Base-by-base conservation (phyloP, 2,329 filamentous ascomycete species). In the Diaporthe australafricana region DNA sequence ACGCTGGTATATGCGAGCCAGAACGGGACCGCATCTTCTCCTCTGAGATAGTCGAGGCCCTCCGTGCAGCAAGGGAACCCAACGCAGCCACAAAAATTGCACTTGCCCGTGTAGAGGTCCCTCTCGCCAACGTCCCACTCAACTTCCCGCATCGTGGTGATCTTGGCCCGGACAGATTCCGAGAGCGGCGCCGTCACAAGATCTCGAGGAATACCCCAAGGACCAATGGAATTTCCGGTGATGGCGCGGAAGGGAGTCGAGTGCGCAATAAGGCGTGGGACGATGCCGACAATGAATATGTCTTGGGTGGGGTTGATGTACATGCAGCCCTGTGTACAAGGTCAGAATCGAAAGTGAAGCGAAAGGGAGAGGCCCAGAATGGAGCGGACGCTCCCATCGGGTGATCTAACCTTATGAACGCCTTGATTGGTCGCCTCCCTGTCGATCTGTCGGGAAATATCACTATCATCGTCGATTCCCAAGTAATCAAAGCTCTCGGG, bases 301-400 rank as follows among this genome's bases (percentile, higher is more conserved):
- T 71, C 69, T 20, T 27, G 57, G 9, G 17, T 22, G 7, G 62
- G 62, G 40, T 66, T 45, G 42, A 71, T 52, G 32, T 71, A 71
- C 7, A 71, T 20, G 30, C 42, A 53, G 22, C 69, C 69, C 69
- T 71, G 22, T 20, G n/a, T 7, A 20, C 38, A 30, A 12, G 11
- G 35, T 20, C 3, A 42, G 40, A 20, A 40, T 25, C 5, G 2
- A n/a, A 9, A 50, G 14, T 27, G n/a, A 14, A 70, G 48, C 8
- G 4, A 35, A 16, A 12, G 16, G n/a, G n/a, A n/a, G 8, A 27
- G 7, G 11, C 20, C 11, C 20, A 38, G 53, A 25, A 12, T 11
- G 12, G 6, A 53, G 32, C 22, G 6, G 30, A n/a, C n/a, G 16
- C 20, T 6, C 17, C 47, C 48, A 25, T 7, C 5, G 20, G 30